Evolutionary conservation across 2,329 filamentous ascomycete genomes (phyloP).

Genomic region (Calonectria hawksworthii): DNA sequence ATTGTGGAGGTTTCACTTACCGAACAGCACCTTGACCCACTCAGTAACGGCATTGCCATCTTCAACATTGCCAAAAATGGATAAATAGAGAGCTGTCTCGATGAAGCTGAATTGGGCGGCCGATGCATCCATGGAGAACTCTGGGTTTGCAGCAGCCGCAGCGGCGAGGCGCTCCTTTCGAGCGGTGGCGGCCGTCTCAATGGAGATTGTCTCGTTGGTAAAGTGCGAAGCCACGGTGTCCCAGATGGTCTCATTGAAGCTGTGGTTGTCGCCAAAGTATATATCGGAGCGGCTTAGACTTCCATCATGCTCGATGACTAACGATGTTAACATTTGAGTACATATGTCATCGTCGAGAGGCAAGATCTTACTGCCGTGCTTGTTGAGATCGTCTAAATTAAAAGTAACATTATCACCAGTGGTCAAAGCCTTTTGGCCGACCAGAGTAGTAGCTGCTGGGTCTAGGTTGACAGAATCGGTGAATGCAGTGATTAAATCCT

Average conservation of each 20-base stretch:
- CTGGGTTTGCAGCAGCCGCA: slow-evolving; percentile 33
- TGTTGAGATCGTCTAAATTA: slow-evolving; percentile 35
- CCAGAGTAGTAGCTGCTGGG: slow-evolving; percentile 38
- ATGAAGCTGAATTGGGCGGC: slow-evolving; percentile 34
- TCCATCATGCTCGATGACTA: slow-evolving; percentile 41
- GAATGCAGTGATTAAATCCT: slow-evolving; percentile 26
- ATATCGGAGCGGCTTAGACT: slow-evolving; percentile 38
- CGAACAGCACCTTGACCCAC: slow-evolving; percentile 40
- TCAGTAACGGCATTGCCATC: slow-evolving; percentile 37
- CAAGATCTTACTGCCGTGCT: slow-evolving; percentile 38
- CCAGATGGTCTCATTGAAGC: slow-evolving; percentile 43
- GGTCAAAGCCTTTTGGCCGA: slow-evolving; percentile 34
- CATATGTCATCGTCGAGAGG: too few species aligned
- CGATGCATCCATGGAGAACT: slow-evolving; percentile 26
- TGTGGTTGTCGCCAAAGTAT: slow-evolving; percentile 40
- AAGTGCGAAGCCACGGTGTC: slow-evolving; percentile 33
- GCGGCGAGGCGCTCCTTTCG: slow-evolving; percentile 36
- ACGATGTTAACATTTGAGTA: too few species aligned
- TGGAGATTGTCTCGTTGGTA: slow-evolving; percentile 37
- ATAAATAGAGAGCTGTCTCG: slow-evolving; percentile 39
- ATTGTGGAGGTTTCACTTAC: slow-evolving; percentile 33
- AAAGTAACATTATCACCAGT: slow-evolving; percentile 36
- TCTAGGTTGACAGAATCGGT: slow-evolving; percentile 38
- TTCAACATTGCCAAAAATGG: slow-evolving; percentile 34
- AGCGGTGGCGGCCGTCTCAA: slow-evolving; percentile 33